Base-by-base conservation (phyloP, 768 basidiomycete genomes). In the Trametes cingulata region DNA sequence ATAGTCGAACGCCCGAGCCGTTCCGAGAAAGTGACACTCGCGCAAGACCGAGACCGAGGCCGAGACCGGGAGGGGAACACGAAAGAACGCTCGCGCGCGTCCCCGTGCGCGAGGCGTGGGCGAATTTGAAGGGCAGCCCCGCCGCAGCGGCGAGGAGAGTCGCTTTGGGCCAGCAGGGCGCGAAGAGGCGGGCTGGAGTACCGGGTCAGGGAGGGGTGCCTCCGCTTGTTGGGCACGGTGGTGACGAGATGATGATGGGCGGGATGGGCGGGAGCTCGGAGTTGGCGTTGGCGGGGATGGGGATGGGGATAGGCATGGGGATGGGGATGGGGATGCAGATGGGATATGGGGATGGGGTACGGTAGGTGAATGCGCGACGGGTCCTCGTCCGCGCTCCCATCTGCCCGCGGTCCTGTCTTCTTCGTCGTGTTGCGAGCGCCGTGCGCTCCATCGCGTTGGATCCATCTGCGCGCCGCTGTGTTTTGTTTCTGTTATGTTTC, bases 11-110 rank as follows among this genome's bases (percentile, higher is more conserved):
- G 57, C 36, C 49, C 49, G 42, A 58, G 57, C 35, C 57, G 57
- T 7, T 46, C 57, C 24, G 57, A 58, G 50, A 58, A 58, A 50
- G 42, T 58, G 42, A 20, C 10, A 27, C 33, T 27, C 42, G 51
- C 43, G 42, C 57, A 46, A 33, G 29, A 33, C 6, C 6, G 46
- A 45, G 10, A 41, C 37, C 29, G 41, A 41, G 41, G 54, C 54
- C n/a, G n/a, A n/a, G n/a, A n/a, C n/a, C n/a, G n/a, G n/a, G n/a
- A n/a, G n/a, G n/a, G n/a, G n/a, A n/a, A n/a, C n/a, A n/a, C n/a
- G n/a, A 61, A 61, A 49, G 54, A 61, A 12, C 53, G 60, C 22
- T 55, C 49, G 43, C 48, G 40, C 53, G 49, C 12, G 49, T 48
- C 24, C 46, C 45, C 19, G 29, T 46, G 29, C 46, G 58, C 1